Percentiles rank a stretch among this genome's conserved stretches.
Conservation (phyloP, 108 stramenopile species). For the Cyclotella cryptica region DNA sequence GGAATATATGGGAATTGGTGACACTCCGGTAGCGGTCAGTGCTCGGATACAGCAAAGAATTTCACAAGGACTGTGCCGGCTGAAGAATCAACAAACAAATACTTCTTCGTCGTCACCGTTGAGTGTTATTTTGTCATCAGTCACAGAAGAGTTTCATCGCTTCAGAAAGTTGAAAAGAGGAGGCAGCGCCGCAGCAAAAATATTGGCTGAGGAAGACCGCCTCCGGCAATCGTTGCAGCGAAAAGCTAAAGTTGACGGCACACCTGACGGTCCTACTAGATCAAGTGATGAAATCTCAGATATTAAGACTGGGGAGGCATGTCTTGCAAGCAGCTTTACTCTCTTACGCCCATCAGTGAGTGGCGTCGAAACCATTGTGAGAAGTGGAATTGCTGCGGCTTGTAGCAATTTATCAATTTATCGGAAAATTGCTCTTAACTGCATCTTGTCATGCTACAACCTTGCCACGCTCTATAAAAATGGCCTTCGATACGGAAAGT, state of each 20-base stretch:
- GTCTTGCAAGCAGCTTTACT: constrained; percentile 70
- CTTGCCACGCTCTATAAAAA: constrained; percentile 64
- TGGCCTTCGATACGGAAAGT: constrained; percentile 71
- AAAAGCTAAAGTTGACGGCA: constrained; percentile 24
- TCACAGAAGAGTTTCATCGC: constrained; percentile 54
- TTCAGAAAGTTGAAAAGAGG: constrained; percentile 53
- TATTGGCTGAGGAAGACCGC: constrained; percentile 63
- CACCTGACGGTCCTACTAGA: constrained; percentile 6
- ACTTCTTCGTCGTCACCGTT: constrained; percentile 16
- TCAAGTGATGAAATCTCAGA: not conserved
- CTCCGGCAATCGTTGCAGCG: constrained; percentile 35
- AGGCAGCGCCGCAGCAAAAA: constrained; percentile 63
- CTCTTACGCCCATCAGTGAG: constrained; percentile 70
- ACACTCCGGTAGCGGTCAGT: constrained; percentile 34
- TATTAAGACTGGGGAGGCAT: constrained; percentile 74
- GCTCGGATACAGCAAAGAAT: constrained; percentile 49
- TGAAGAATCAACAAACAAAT: constrained; percentile 42
- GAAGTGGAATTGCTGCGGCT: constrained; percentile 68
- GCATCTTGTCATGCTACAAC: constrained; percentile 63
- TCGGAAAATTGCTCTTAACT: constrained; percentile 60
- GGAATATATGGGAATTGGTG: constrained; percentile 19
- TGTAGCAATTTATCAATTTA: constrained; percentile 39
- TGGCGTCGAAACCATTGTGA: constrained; percentile 65
- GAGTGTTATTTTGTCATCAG: constrained; percentile 13
- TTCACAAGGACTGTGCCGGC: constrained; percentile 36